Evolutionary conservation across 306 rosid genomes (phyloP).

Genomic region (Sicyos edulis): DNA sequence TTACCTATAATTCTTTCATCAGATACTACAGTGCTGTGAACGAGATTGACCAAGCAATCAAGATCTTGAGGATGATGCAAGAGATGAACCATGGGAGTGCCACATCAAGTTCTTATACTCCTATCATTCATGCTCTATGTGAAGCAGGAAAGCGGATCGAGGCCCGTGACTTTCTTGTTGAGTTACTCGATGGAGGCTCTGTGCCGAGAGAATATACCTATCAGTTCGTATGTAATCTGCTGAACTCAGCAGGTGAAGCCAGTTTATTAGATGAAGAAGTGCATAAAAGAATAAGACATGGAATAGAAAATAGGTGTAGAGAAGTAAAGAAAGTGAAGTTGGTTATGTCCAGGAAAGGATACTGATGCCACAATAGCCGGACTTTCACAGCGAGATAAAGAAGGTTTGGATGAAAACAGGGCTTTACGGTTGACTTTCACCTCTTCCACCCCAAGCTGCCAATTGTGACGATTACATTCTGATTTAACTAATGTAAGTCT

Average conservation of each 20-base stretch:
- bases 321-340: conserved; percentile 50
- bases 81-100: conserved; percentile 46
- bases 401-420: background rate
- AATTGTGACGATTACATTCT: background rate
- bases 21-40: conserved; percentile 71
- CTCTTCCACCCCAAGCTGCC: background rate
- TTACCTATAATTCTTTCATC: conserved; percentile 67
- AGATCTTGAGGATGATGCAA: conserved; percentile 62
- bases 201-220: conserved; percentile 81
- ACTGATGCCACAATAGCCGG: conserved; percentile 21
- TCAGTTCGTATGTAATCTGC: conserved; percentile 47
- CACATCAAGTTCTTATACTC: conserved; percentile 64
- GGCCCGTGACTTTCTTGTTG: conserved; percentile 60
- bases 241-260: conserved; percentile 35
- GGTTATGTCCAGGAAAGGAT: conserved; percentile 60
- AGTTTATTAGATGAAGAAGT: conserved; percentile 34
- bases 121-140: conserved; percentile 69
- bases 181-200: conserved; percentile 59
- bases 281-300: conserved; percentile 47
- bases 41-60: conserved; percentile 69
- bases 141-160: conserved; percentile 57
- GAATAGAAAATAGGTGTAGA: conserved; percentile 47
- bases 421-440: background rate
- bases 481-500: background rate
- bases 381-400: conserved; percentile 1